Percentiles rank a stretch among this genome's conserved stretches.
Conservation (phyloP, 169 alveolate genomes). For the Cardiosporidium cionae region DNA sequence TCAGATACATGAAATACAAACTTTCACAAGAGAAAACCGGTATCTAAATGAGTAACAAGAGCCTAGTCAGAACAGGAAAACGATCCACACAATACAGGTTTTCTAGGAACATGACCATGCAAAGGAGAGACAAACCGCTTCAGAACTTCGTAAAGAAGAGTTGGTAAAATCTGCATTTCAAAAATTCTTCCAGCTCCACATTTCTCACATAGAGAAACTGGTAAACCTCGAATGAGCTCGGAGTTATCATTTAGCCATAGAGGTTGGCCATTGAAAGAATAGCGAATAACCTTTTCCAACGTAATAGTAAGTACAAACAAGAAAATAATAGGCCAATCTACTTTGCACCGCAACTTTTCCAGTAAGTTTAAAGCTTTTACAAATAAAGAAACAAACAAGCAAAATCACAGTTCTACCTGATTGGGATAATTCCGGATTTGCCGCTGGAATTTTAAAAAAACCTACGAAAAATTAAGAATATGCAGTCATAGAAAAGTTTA, state of each 20-base stretch:
- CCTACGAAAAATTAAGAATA: not conserved
- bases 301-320: too few species aligned
- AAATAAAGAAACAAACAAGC: too few species aligned
- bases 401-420: too few species aligned
- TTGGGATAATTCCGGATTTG: constrained; percentile 20
- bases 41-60: too few species aligned
- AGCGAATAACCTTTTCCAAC: constrained; percentile 30
- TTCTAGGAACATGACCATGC: too few species aligned
- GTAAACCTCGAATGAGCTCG: not conserved
- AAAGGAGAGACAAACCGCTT: not conserved
- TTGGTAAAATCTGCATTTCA: constrained; percentile 35
- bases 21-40: too few species aligned
- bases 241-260: constrained; percentile 6
- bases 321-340: too few species aligned
- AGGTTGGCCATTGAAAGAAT: constrained; percentile 37
- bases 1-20: too few species aligned
- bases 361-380: too few species aligned
- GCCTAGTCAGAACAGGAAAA: too few species aligned
- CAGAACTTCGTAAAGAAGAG: not conserved
- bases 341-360: too few species aligned
- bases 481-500: not conserved
- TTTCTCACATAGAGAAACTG: constrained; percentile 3
- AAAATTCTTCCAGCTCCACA: constrained; percentile 31
- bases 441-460: constrained; percentile 24
- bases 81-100: too few species aligned